Conservation (phyloP, 2,329 filamentous ascomycete genomes). For the Teratosphaeria nubilosa region DNA sequence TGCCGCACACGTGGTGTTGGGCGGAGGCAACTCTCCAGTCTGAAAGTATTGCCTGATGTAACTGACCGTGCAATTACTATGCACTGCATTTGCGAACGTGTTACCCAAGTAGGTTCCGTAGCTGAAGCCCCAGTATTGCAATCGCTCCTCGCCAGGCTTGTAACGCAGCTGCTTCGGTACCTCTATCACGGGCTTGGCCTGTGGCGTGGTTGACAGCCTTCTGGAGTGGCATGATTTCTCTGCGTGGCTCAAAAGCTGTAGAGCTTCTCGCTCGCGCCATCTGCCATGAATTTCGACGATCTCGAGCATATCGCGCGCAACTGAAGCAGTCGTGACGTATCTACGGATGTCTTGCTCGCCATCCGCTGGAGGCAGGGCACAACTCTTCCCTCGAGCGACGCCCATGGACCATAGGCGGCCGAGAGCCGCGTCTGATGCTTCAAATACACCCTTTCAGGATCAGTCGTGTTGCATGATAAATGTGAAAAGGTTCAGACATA, state of each 20-base stretch:
- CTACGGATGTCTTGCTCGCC: slow-evolving; percentile 27
- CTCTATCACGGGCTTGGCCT: not conserved
- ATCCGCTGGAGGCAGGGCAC: slow-evolving; percentile 15
- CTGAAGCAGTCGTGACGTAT: slow-evolving; percentile 38
- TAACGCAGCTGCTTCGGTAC: not conserved
- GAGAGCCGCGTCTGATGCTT: slow-evolving; percentile 30
- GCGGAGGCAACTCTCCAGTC: slow-evolving; percentile 19
- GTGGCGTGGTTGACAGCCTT: not conserved
- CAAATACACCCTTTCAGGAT: slow-evolving; percentile 16
- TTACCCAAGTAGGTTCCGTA: slow-evolving; percentile 39
- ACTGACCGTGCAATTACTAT: slow-evolving; percentile 19
- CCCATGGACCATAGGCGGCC: slow-evolving; percentile 34
- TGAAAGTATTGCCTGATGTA: slow-evolving; percentile 25
- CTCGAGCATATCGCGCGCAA: slow-evolving; percentile 41
- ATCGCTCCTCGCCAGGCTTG: slow-evolving; percentile 22
- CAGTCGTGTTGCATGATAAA: not conserved
- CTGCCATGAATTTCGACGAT: slow-evolving; percentile 34
- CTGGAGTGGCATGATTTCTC: not conserved
- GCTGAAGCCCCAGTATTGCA: slow-evolving; percentile 31
- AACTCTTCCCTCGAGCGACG: slow-evolving; percentile 18
- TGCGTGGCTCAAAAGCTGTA: not conserved
- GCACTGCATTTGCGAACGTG: slow-evolving; percentile 26
- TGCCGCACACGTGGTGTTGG: slow-evolving; percentile 19
- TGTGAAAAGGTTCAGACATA: not conserved
- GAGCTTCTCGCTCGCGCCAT: slow-evolving; percentile 21